Evolutionary conservation across 73 alveolate genomes (phyloP).

Genomic region (Symbiodinium pilosum): DNA sequence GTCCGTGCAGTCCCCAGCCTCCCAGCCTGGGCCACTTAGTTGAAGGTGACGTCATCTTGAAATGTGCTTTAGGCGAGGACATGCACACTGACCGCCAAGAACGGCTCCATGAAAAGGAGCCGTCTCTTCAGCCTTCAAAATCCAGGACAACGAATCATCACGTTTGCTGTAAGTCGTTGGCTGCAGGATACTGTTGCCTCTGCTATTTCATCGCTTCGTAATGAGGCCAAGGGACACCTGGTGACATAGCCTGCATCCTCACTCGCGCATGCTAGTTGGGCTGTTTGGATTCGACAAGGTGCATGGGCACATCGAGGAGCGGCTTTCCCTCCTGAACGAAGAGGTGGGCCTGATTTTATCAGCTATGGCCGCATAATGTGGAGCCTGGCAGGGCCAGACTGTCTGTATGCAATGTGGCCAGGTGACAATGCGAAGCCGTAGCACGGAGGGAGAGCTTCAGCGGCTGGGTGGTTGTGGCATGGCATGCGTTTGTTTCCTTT

Average conservation of each 20-base stretch:
- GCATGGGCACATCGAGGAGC: constrained; percentile 53
- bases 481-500: neutral
- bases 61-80: constrained; percentile 54
- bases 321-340: constrained; percentile 41
- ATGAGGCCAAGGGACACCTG: constrained; percentile 38
- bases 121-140: too few species aligned
- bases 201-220: constrained; percentile 10
- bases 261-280: too few species aligned
- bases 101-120: constrained; percentile 51
- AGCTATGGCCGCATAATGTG: too few species aligned
- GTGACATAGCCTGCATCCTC: too few species aligned
- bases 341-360: too few species aligned
- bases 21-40: too few species aligned
- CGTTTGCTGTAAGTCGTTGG: too few species aligned
- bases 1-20: neutral
- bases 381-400: too few species aligned
- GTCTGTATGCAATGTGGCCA: neutral
- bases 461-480: constrained; percentile 33
- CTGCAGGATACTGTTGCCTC: constrained; percentile 25
- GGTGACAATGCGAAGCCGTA: constrained; percentile 55
- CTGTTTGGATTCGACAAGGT: too few species aligned
- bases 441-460: constrained; percentile 55
- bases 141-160: too few species aligned
- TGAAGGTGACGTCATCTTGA: too few species aligned
- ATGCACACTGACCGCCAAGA: constrained; percentile 48